Percentiles rank a stretch among this genome's conserved stretches.
These are phyloP conservation scores for Eucalyptus caleyi DNA, from an alignment of 345 rosid genomes.

Conservation along the genomic window DNA sequence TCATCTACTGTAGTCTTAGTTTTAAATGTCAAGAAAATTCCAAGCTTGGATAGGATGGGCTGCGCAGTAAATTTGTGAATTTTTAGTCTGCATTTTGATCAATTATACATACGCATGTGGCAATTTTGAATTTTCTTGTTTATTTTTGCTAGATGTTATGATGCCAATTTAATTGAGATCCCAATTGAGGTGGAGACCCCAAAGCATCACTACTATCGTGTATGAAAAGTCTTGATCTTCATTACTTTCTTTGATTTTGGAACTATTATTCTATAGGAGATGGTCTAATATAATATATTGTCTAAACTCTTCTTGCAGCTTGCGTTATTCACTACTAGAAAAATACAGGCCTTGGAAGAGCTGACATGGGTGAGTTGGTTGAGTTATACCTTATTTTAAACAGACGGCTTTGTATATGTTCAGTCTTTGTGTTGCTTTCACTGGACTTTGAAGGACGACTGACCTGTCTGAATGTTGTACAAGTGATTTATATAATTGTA, in stretches of 20 bases:
- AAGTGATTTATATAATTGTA: background rate
- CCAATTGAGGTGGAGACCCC: slow-evolving; percentile 88
- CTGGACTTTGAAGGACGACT: background rate
- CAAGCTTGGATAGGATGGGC: too few species aligned
- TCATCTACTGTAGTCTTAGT: too few species aligned
- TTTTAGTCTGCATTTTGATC: background rate
- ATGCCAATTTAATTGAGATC: slow-evolving; percentile 84
- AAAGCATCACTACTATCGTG: slow-evolving; percentile 82
- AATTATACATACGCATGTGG: background rate
- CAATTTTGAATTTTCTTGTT: background rate
- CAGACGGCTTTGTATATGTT: background rate
- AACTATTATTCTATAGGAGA: background rate
- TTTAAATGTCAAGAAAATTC: too few species aligned
- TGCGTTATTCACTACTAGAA: slow-evolving; percentile 77
- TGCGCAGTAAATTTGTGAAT: background rate
- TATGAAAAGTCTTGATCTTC: slow-evolving; percentile 13
- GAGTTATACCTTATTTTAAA: background rate
- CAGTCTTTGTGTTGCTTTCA: background rate
- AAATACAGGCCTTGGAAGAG: slow-evolving; percentile 67
- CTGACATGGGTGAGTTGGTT: slow-evolving; percentile 66
- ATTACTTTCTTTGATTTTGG: background rate
- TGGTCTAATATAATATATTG: background rate
- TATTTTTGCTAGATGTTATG: slow-evolving; percentile 48
- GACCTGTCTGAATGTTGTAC: background rate
- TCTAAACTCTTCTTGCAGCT: slow-evolving; percentile 32